Percentiles rank a stretch among this genome's conserved stretches.
Evolutionary conservation across 345 rosid species (phyloP).

Genomic region (Populus ilicifolia): DNA sequence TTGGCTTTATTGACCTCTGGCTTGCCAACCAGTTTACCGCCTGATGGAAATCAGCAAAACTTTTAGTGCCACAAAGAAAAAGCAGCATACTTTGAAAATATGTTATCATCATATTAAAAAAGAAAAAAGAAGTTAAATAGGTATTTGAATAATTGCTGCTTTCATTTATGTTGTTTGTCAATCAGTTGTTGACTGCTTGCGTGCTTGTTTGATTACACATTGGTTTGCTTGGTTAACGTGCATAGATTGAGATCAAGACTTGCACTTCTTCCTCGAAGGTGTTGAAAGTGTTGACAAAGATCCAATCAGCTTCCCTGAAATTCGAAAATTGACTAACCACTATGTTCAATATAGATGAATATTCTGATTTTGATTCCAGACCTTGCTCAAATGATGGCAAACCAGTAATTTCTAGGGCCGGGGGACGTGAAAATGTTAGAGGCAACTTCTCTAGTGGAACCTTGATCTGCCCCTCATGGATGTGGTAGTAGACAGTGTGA

Average conservation of each 20-base stretch:
- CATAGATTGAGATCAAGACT: too few species aligned
- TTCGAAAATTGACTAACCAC: neutral
- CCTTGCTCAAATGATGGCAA: slow-evolving; percentile 40
- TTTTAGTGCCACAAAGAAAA: too few species aligned
- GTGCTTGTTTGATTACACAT: neutral
- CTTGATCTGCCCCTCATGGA: slow-evolving; percentile 10
- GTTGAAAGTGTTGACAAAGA: slow-evolving; percentile 10
- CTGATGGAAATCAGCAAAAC: slow-evolving; percentile 9
- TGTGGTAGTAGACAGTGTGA: slow-evolving; percentile 12
- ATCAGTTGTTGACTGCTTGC: slow-evolving; percentile 16
- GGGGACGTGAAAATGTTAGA: slow-evolving; percentile 29
- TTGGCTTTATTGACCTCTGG: slow-evolving; percentile 36
- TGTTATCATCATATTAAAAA: slow-evolving; percentile 31
- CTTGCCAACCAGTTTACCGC: slow-evolving; percentile 41
- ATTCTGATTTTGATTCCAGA: neutral
- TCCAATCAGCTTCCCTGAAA: neutral
- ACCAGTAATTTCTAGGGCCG: slow-evolving; percentile 32
- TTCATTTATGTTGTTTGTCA: too few species aligned
- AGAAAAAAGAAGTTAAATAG: slow-evolving; percentile 33
- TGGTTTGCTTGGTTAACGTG: too few species aligned
- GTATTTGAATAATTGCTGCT: neutral
- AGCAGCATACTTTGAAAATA: slow-evolving; percentile 40
- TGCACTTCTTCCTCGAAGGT: slow-evolving; percentile 31
- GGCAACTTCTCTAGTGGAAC: slow-evolving; percentile 25
- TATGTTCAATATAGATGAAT: neutral